Percentiles rank a stretch among this genome's conserved stretches.
Conservation (phyloP, 2,329 filamentous ascomycete species). For the Cercospora zeae-maydis region DNA sequence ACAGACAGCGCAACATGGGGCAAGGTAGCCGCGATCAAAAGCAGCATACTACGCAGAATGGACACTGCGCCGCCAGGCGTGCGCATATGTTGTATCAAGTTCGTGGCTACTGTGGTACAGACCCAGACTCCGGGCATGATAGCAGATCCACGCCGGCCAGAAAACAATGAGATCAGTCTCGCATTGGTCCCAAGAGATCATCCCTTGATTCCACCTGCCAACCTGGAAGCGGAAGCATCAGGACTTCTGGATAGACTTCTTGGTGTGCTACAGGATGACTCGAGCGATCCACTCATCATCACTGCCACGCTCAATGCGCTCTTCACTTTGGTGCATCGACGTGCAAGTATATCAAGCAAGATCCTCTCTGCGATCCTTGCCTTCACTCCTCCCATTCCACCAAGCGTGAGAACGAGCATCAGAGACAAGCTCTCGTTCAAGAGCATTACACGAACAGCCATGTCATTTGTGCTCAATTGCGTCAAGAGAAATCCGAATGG, state of each 20-base stretch:
- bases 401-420: constrained; percentile 45
- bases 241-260: constrained; percentile 87
- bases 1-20: constrained; percentile 82
- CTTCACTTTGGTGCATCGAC: constrained; percentile 74
- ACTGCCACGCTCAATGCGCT: constrained; percentile 90
- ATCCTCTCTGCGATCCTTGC: constrained; percentile 80
- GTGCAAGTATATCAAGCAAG: constrained; percentile 76
- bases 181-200: constrained; percentile 82
- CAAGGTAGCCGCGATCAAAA: constrained; percentile 82
- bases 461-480: constrained; percentile 77
- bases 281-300: constrained; percentile 79
- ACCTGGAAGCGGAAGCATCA: constrained; percentile 87
- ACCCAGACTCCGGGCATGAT: constrained; percentile 84
- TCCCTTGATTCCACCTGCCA: constrained; percentile 70
- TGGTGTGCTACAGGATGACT: constrained; percentile 75
- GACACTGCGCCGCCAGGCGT: constrained; percentile 72
- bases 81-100: constrained; percentile 94
- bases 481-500: constrained; percentile 80
- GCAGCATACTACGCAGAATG: constrained; percentile 83
- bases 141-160: constrained; percentile 75
- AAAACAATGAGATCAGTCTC: constrained; percentile 79
- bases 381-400: constrained; percentile 86
- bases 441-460: constrained; percentile 92
- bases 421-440: constrained; percentile 77
- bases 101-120: constrained; percentile 87